A percentile compares a stretch with the other conserved stretches of the same genome.
Conservation (phyloP, 2,329 filamentous ascomycete genomes). For the Aschersonia sp. region DNA sequence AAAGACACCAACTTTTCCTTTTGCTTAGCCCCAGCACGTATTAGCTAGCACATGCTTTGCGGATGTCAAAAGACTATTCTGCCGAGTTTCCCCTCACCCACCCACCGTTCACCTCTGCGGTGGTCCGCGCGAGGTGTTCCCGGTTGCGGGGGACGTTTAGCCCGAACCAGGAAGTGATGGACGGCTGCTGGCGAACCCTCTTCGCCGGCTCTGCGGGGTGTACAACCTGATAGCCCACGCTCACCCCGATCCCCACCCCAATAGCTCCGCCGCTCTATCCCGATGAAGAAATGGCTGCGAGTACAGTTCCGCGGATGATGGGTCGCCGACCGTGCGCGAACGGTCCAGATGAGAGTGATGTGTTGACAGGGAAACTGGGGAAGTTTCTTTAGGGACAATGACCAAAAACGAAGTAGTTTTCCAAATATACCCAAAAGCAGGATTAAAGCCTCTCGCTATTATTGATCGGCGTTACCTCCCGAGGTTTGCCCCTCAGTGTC, state of each 20-base stretch:
- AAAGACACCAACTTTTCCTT: not conserved
- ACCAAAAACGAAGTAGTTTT: not conserved
- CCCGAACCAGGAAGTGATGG: not conserved
- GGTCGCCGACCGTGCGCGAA: constrained; percentile 2
- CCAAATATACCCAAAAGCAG: not conserved
- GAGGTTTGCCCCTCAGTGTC: not conserved
- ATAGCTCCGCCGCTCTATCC: constrained; percentile 1
- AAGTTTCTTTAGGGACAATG: not conserved
- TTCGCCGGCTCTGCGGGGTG: not conserved
- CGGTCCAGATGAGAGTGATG: not conserved
- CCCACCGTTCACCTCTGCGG: not conserved
- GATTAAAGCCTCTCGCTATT: not conserved
- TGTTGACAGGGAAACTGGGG: constrained; percentile 1
- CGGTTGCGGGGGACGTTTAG: not conserved
- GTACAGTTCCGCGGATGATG: constrained; percentile 1
- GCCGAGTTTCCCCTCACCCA: constrained; percentile 1
- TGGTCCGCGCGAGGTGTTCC: not conserved
- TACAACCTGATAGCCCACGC: not conserved
- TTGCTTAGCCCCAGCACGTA: too few species aligned
- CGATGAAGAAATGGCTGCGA: constrained; percentile 5
- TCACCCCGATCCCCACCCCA: constrained; percentile 1
- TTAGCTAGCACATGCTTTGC: not conserved
- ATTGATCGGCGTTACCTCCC: not conserved
- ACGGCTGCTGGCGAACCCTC: not conserved
- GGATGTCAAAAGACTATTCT: not conserved